Evolutionary conservation across 1,139 yeast genomes (phyloP).

Genomic region (Debaryomycetaceae sp.): DNA sequence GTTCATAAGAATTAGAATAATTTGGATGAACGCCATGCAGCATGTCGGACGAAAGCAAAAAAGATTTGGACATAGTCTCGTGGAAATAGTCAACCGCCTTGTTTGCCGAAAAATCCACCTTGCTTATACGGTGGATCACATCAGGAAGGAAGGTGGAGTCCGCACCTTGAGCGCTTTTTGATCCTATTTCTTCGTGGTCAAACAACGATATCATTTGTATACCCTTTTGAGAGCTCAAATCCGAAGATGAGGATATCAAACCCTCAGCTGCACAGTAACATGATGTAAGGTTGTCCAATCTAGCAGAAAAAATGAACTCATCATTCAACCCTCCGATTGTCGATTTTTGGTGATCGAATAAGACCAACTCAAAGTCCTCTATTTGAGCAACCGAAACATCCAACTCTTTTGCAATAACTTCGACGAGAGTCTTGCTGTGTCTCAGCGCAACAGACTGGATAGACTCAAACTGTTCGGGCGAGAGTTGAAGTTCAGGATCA

Average conservation of each 20-base stretch:
- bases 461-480: constrained; percentile 60
- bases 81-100: constrained; percentile 32
- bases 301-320: constrained; percentile 90
- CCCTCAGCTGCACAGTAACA: constrained; percentile 79
- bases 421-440: constrained; percentile 70
- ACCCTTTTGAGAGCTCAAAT: constrained; percentile 46
- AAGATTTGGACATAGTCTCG: constrained; percentile 76
- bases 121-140: constrained; percentile 63
- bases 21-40: constrained; percentile 98
- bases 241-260: constrained; percentile 51
- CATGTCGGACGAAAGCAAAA: constrained; percentile 89
- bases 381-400: constrained; percentile 49
- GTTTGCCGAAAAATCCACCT: constrained; percentile 24
- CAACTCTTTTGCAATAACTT: constrained; percentile 65
- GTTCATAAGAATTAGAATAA: constrained; percentile 72
- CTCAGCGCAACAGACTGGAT: constrained; percentile 65
- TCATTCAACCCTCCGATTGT: constrained; percentile 83
- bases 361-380: constrained; percentile 87
- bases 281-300: constrained; percentile 86
- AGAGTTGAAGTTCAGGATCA: constrained; percentile 40
- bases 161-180: constrained; percentile 94
- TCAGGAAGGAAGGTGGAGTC: constrained; percentile 87
- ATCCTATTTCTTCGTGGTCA: constrained; percentile 96
- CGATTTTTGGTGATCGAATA: constrained; percentile 82
- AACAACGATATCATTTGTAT: constrained; percentile 75